Evolutionary conservation across 2,329 filamentous ascomycete genomes (phyloP).

Genomic region (Talaromyces atroroseus): DNA sequence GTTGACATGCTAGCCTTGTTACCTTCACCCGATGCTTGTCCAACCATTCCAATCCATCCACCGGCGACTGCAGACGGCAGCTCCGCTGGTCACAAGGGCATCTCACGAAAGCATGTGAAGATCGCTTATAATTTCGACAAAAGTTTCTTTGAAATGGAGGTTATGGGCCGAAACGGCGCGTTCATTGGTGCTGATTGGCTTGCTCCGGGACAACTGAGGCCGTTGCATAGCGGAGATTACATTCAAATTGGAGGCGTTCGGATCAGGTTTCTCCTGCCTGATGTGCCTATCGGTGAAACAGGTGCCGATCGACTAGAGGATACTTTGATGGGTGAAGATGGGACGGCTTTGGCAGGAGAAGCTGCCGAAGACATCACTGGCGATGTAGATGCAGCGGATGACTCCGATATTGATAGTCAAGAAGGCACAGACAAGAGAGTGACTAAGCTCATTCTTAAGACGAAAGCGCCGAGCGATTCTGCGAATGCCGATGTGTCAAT

Average conservation of each 20-base stretch:
- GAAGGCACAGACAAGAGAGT: constrained; percentile 13
- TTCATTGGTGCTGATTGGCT: constrained; percentile 50
- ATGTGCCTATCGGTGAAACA: constrained; percentile 44
- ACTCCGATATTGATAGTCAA: constrained; percentile 27
- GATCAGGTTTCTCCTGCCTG: constrained; percentile 53
- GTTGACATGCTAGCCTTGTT: constrained; percentile 44
- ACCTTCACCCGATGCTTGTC: constrained; percentile 49
- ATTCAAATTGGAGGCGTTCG: constrained; percentile 56
- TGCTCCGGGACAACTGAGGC: constrained; percentile 41
- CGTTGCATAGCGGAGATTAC: constrained; percentile 52
- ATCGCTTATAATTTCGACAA: constrained; percentile 56
- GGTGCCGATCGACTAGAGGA: constrained; percentile 44
- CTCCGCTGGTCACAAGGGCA: constrained; percentile 50
- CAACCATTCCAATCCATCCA: constrained; percentile 57
- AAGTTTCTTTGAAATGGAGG: constrained; percentile 53
- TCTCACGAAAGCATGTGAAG: constrained; percentile 57
- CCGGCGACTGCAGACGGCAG: constrained; percentile 42
- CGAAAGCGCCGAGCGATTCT: constrained; percentile 7
- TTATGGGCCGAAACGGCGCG: constrained; percentile 55
- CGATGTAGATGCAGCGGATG: constrained; percentile 8
- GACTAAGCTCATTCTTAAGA: constrained; percentile 19
- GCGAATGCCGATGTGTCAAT: constrained; percentile 24
- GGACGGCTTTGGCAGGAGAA: constrained; percentile 19
- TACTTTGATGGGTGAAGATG: constrained; percentile 31
- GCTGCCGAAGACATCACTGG: constrained; percentile 30